Base-by-base conservation (phyloP, 371 early-diverging fungal species). In the Mortierella polycephala region DNA sequence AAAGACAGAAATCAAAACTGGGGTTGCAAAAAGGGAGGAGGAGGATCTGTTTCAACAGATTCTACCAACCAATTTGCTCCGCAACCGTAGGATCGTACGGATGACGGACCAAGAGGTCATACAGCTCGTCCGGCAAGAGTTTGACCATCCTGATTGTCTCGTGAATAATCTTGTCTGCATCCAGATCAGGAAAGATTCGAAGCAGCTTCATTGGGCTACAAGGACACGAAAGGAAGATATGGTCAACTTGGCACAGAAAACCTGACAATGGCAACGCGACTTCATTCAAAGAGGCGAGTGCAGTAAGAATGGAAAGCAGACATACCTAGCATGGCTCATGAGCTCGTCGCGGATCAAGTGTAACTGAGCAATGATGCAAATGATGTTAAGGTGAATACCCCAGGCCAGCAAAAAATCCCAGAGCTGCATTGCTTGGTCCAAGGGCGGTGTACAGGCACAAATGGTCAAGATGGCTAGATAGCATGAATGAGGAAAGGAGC, bases 371-470 rank as follows among this genome's bases (percentile, higher is more conserved):
- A 96, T 89, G 50, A 96, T 91, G 77, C 93, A 95, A 4, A 97
- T 74, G 30, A 98, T 91, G 69, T 97, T 97, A 49, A 96, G 84
- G 82, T 98, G 97, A 52, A 95, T 85, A 7, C 98, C 98, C 79
- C 88, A 94, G 0, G 96, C 93, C 65, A 98, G 84, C 74, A 94
- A 85, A 64, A 94, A 93, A 77, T 98, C 98, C 98, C 98, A 98
- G 37, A 98, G 86, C 42, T 88, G 82, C 46, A 97, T 83, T 0
- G 94, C 85, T 81, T 96, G 90, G 21, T 88, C 84, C 61, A 97
- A 81, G 46, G 98, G 97, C 0, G 94, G 96, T 1, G 93, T 93
- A 74, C 95, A 93, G 13, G 96, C 96, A 55, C 90, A 92, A 55
- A 98, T 89, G 3, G 98, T 96, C 88, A 97, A 87, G 14, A 97